phyloP scores from a whole-genome alignment of 2,329 filamentous ascomycete species.

The Sclerotiophoma versabilis region DNA sequence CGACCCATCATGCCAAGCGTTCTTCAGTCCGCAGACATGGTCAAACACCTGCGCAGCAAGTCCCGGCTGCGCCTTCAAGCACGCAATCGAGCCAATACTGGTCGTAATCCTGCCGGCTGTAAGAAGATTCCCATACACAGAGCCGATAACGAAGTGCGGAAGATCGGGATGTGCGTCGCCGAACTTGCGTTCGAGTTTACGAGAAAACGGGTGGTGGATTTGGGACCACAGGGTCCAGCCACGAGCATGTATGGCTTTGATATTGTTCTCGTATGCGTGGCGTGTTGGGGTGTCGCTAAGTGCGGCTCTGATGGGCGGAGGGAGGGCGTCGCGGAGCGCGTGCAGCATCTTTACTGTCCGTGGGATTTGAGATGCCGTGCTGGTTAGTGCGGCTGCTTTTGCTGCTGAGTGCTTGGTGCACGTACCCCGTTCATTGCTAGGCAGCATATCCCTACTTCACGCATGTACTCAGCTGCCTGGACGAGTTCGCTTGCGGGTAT shows the following conservation, averaged over 20 bases:
- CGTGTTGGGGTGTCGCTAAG: not conserved
- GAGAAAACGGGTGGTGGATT: not conserved
- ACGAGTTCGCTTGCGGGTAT: slow-evolving; percentile 41
- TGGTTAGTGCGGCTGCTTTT: not conserved
- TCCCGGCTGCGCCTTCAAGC: slow-evolving; percentile 76
- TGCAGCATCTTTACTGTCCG: not conserved
- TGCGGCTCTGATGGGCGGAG: not conserved
- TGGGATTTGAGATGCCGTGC: not conserved
- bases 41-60: slow-evolving; percentile 82
- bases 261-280: not conserved
- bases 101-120: slow-evolving; percentile 73
- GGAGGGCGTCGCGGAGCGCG: not conserved
- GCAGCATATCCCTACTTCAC: slow-evolving; percentile 76
- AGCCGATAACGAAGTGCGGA: slow-evolving; percentile 75
- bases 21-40: slow-evolving; percentile 79
- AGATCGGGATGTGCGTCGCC: slow-evolving; percentile 77
- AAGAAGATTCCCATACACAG: slow-evolving; percentile 75
- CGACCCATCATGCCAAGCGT: slow-evolving; percentile 72
- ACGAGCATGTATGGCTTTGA: not conserved
- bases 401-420: no score
- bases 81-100: slow-evolving; percentile 73
- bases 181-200: slow-evolving; percentile 72
- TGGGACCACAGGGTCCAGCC: not conserved
- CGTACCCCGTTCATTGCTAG: slow-evolving; percentile 73
- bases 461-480: slow-evolving; percentile 70